These are phyloP conservation scores for Trichoderma sp. DNA, from an alignment of 2,329 filamentous ascomycete species.

Conservation along the genomic window DNA sequence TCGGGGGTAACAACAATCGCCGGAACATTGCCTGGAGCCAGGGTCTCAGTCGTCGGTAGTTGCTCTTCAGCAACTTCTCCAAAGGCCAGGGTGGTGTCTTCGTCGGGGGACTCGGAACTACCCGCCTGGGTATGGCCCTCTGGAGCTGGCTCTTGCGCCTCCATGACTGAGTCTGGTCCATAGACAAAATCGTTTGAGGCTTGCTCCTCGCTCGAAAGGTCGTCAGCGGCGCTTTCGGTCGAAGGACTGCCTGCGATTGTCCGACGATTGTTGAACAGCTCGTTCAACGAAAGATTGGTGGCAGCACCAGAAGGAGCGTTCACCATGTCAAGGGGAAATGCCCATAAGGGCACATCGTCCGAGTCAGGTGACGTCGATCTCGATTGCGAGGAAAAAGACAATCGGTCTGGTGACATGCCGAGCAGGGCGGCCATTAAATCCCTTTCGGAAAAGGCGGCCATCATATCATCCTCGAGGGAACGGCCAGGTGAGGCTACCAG, in stretches of 20 bases:
- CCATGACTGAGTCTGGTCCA: neutral
- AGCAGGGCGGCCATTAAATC: slow-evolving; percentile 7
- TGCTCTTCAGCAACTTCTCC: slow-evolving; percentile 10
- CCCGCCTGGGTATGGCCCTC: slow-evolving; percentile 5
- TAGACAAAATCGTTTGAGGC: neutral
- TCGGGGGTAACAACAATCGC: slow-evolving; percentile 6
- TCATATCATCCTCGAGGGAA: slow-evolving; percentile 9
- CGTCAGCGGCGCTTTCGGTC: slow-evolving; percentile 12
- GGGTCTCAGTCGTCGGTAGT: neutral
- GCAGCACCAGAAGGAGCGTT: neutral
- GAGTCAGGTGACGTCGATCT: slow-evolving; percentile 8
- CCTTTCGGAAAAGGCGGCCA: neutral
- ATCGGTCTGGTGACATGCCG: neutral
- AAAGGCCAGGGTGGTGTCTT: neutral
- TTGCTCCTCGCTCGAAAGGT: neutral
- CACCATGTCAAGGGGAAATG: slow-evolving; percentile 16
- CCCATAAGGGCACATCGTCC: slow-evolving; percentile 1
- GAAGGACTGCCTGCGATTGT: slow-evolving; percentile 2
- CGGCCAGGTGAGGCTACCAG: neutral
- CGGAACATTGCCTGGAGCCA: slow-evolving; percentile 3
- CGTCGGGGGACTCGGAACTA: slow-evolving; percentile 2
- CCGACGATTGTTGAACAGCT: slow-evolving; percentile 10
- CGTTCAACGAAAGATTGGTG: slow-evolving; percentile 16
- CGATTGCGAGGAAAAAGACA: neutral
- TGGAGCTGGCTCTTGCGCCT: slow-evolving; percentile 17